Percentiles rank a stretch among this genome's conserved stretches.
phyloP scores from a whole-genome alignment of 2,329 filamentous ascomycete genomes.

The Fusarium solani-melongenae region DNA sequence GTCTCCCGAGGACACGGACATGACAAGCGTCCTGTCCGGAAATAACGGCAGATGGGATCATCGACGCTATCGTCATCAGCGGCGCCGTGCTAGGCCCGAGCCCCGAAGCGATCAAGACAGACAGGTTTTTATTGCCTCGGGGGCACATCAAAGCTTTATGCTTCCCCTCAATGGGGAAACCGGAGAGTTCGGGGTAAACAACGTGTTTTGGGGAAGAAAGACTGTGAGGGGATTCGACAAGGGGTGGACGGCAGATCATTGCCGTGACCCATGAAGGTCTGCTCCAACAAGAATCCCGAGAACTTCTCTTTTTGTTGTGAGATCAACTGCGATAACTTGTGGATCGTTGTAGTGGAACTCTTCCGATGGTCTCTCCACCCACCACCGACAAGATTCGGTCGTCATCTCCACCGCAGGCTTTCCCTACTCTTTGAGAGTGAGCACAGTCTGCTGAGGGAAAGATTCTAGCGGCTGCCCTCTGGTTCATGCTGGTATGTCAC shows the following conservation, averaged over 20 bases:
- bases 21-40: slow-evolving; percentile 14
- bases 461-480: slow-evolving; percentile 5
- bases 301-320: slow-evolving; percentile 1
- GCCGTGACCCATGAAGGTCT: slow-evolving; percentile 14
- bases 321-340: slow-evolving; percentile 5
- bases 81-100: slow-evolving; percentile 4
- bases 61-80: slow-evolving; percentile 21
- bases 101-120: slow-evolving; percentile 5
- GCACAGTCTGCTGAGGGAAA: neutral
- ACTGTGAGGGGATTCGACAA: slow-evolving; percentile 26
- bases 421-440: neutral
- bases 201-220: slow-evolving; percentile 1
- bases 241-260: slow-evolving; percentile 21
- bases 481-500: neutral
- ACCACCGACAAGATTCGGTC: slow-evolving; percentile 18
- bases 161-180: slow-evolving; percentile 34
- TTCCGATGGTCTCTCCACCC: slow-evolving; percentile 28
- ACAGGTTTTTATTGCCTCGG: neutral
- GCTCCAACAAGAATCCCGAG: slow-evolving; percentile 19
- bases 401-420: slow-evolving; percentile 23
- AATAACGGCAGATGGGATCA: slow-evolving; percentile 26
- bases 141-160: slow-evolving; percentile 17
- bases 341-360: slow-evolving; percentile 15
- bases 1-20: neutral
- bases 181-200: neutral